phyloP scores from a whole-genome alignment of 2,329 filamentous ascomycete genomes.

The Talaromyces rugulosus region DNA sequence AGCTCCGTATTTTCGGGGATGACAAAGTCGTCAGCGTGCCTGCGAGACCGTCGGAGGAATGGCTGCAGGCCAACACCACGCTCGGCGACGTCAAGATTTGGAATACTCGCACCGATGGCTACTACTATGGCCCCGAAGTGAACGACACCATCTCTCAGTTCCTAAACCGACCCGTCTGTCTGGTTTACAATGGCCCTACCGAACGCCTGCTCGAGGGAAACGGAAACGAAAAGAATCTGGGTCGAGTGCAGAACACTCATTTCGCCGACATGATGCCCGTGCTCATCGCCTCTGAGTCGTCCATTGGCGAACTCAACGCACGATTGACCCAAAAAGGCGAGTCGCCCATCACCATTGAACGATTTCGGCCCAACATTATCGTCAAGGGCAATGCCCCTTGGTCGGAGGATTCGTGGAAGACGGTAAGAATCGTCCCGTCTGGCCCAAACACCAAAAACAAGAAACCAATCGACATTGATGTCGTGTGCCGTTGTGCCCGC shows the following conservation, averaged over 20 bases:
- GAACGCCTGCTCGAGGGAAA: conserved; percentile 54
- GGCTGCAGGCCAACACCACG: conserved; percentile 52
- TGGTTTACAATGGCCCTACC: conserved; percentile 60
- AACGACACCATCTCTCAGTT: conserved; percentile 54
- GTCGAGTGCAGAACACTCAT: conserved; percentile 50
- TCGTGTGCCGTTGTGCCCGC: conserved; percentile 56
- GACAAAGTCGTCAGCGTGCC: conserved; percentile 47
- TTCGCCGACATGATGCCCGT: conserved; percentile 60
- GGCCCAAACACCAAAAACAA: background rate
- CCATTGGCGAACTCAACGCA: conserved; percentile 55
- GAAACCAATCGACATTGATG: conserved; percentile 47
- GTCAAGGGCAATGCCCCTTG: conserved; percentile 54
- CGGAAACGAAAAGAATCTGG: conserved; percentile 50
- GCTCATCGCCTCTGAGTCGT: conserved; percentile 53
- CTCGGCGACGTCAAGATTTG: conserved; percentile 53
- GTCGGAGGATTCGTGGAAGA: conserved; percentile 63
- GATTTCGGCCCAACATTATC: conserved; percentile 62
- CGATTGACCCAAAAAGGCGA: conserved; percentile 43
- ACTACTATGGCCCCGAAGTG: conserved; percentile 49
- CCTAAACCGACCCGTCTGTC: conserved; percentile 51
- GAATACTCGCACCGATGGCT: conserved; percentile 55
- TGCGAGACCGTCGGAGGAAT: conserved; percentile 50
- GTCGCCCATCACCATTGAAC: conserved; percentile 54
- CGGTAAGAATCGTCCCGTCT: conserved; percentile 36
- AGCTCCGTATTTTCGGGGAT: background rate